Conservation (phyloP, 129 eudicot genomes). For the Flaveria ramosissima region DNA sequence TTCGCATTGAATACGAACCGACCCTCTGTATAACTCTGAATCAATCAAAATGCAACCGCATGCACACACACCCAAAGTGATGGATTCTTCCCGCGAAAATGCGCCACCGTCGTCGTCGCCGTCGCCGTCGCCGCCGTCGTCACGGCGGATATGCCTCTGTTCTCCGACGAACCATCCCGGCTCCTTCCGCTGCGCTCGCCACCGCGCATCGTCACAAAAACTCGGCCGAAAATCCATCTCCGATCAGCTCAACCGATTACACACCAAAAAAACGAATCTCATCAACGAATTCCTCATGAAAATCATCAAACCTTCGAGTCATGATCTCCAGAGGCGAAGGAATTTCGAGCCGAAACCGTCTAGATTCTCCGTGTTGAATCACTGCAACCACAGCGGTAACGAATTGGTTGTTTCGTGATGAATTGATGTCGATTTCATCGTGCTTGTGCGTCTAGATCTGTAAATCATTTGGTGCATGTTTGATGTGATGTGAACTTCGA, state of each 20-base stretch:
- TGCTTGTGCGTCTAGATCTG: conserved; percentile 1
- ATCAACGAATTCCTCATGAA: conserved; percentile 50
- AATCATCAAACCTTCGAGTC: conserved; percentile 54
- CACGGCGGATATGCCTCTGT: conserved; percentile 52
- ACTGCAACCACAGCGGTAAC: conserved; percentile 21
- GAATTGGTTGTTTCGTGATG: conserved; percentile 40
- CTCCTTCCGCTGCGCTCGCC: conserved; percentile 67
- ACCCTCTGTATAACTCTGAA: conserved; percentile 20
- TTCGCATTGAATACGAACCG: conserved; percentile 27
- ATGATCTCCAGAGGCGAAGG: conserved; percentile 43
- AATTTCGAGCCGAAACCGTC: conserved; percentile 48
- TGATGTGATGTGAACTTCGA: conserved; percentile 24
- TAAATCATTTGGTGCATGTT: conserved; percentile 30
- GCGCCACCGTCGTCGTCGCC: conserved; percentile 24
- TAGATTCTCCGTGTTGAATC: conserved; percentile 38
- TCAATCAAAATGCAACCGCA: conserved; percentile 34
- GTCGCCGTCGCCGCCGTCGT: conserved; percentile 16
- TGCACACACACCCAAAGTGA: conserved; percentile 29
- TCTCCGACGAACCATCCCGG: conserved; percentile 72
- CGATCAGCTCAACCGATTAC: conserved; percentile 26
- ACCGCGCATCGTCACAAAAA: conserved; percentile 29
- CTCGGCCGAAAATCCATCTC: conserved; percentile 23
- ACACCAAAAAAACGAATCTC: conserved; percentile 36
- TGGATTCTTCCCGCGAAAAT: conserved; percentile 33
- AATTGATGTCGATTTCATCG: conserved; percentile 3